phyloP scores from a whole-genome alignment of 1,139 yeast genomes.

The Diutina mesorugosa region DNA sequence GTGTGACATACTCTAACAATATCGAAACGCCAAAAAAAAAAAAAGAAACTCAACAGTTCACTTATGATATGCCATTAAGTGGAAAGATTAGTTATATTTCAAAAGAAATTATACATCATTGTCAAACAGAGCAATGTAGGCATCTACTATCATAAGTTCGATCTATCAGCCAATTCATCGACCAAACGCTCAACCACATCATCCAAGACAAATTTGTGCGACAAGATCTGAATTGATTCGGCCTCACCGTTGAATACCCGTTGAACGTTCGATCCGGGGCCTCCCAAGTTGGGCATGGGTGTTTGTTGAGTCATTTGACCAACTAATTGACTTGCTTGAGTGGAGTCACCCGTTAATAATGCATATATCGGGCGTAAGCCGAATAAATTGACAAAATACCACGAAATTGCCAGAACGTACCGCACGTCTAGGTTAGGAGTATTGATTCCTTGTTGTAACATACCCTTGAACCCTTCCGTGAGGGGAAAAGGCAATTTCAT shows the following conservation, averaged over 20 bases:
- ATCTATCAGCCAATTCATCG: background rate
- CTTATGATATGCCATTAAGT: background rate
- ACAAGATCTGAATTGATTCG: constrained; percentile 59
- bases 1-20: background rate
- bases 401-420: constrained; percentile 94
- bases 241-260: constrained; percentile 60
- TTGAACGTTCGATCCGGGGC: constrained; percentile 48
- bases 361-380: constrained; percentile 79
- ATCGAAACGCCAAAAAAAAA: too few species aligned
- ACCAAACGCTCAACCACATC: constrained; percentile 53
- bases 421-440: constrained; percentile 81
- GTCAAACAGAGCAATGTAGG: background rate
- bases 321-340: constrained; percentile 31
- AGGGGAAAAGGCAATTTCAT: constrained; percentile 52
- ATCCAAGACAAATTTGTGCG: constrained; percentile 40
- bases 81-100: background rate
- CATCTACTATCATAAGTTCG: background rate
- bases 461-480: constrained; percentile 78
- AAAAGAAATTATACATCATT: too few species aligned
- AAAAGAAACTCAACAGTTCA: background rate
- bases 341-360: constrained; percentile 46
- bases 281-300: constrained; percentile 27
- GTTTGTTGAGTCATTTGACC: constrained; percentile 28
- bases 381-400: constrained; percentile 85
- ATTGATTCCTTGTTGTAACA: constrained; percentile 81